Evolutionary conservation across 1,284 basidiomycete genomes (phyloP), one percentile per base, ranked within the genome.

Genomic region (Cutaneotrichosporon daszewskae): DNA sequence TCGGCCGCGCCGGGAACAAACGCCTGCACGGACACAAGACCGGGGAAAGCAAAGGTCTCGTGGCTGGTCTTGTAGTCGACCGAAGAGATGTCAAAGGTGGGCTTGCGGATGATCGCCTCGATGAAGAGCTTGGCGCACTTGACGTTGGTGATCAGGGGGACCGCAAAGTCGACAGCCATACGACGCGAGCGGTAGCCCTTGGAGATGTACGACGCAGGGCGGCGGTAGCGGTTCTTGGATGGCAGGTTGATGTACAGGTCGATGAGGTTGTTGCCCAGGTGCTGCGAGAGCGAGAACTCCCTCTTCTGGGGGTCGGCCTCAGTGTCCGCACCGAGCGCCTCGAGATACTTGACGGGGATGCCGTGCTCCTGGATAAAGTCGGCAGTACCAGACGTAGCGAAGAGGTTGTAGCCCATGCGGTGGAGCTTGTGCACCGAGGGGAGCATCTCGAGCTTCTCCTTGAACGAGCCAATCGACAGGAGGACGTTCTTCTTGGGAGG

Each of bases 171-270:
- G 54, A 99, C 94, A n/a, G 95, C 94, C 87, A 97, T 92, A 55
- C 94, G 86, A 67, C 95, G 87, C 24, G 91, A 94, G 52, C 83
- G 82, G 72, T 98, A 98, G 11, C 94, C 95, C 72, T 95, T 94
- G 68, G 90, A 96, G 44, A 90, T 83, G 69, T 97, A 98, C 69
- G 85, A 94, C 13, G 91, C 92, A 9, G 94, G 94, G 35, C 95
- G 87, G 53, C 95, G 87, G 72, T 91, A 98, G 66, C 92, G 83
- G 73, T 99, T 98, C 76, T 91, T 96, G 34, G 91, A 97, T 2
- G 95, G 95, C 59, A 99, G 75, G 71, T 97, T 97, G 81, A 99
- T 96, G 73, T 97, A 99, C 79, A 98, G 86, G 72, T 96, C 91
- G 66, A 96, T 95, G 59, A 94, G 75, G 69, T 94, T 92, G 74